Evolutionary conservation across 1,284 basidiomycete species (phyloP).

Genomic region (Pseudozyma sp.): DNA sequence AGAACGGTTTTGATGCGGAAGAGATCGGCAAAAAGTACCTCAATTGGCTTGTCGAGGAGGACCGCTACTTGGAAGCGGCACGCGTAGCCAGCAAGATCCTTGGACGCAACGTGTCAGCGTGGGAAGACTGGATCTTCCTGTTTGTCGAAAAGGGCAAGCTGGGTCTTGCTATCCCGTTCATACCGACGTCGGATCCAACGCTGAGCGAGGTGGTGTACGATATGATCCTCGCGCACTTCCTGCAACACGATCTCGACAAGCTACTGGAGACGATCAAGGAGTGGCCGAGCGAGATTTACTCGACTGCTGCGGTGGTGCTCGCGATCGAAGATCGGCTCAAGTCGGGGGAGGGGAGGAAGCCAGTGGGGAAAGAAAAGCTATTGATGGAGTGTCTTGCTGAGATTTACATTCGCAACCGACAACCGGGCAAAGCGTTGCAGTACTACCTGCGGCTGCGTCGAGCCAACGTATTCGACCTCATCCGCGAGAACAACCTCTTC

Average conservation of each 20-base stretch:
- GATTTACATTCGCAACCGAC: slow-evolving; percentile 86
- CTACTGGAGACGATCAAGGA: slow-evolving; percentile 82
- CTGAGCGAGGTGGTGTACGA: slow-evolving; percentile 90
- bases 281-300: slow-evolving; percentile 93
- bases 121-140: slow-evolving; percentile 95
- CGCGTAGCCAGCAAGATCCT: slow-evolving; percentile 87
- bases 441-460: slow-evolving; percentile 87
- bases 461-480: slow-evolving; percentile 92
- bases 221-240: slow-evolving; percentile 89
- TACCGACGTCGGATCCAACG: slow-evolving; percentile 84
- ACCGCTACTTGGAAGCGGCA: slow-evolving; percentile 85
- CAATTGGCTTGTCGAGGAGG: slow-evolving; percentile 71
- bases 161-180: slow-evolving; percentile 86
- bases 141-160: slow-evolving; percentile 87
- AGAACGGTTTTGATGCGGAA: slow-evolving; percentile 74
- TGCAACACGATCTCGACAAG: slow-evolving; percentile 81
- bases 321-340: slow-evolving; percentile 85
- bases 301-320: slow-evolving; percentile 84
- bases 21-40: slow-evolving; percentile 65
- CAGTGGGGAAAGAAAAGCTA: slow-evolving; percentile 71
- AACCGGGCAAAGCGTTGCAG: slow-evolving; percentile 91
- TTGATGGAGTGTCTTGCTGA: slow-evolving; percentile 94
- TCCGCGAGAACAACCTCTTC: slow-evolving; percentile 92
- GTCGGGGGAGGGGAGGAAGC: slow-evolving; percentile 15
- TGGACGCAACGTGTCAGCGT: slow-evolving; percentile 79